Conservation (phyloP, 208 protist genomes). For the Trypanosoma grayi region DNA sequence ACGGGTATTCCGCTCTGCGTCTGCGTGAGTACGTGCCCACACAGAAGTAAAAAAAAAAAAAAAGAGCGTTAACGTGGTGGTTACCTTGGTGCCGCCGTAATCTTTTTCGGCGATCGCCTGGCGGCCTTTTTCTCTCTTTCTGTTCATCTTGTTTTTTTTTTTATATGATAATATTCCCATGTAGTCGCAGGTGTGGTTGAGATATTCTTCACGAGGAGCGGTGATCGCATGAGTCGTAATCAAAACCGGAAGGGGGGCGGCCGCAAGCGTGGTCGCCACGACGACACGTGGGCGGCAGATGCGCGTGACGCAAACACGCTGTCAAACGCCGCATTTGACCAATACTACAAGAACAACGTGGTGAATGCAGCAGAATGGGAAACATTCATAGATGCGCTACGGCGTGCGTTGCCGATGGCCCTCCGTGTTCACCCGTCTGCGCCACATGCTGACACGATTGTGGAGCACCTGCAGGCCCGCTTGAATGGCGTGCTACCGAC, state of each 20-base stretch:
- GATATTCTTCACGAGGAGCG: background rate
- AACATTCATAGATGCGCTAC: constrained; percentile 56
- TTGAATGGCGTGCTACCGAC: constrained; percentile 48
- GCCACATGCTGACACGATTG: constrained; percentile 32
- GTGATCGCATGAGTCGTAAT: constrained; percentile 55
- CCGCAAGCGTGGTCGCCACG: constrained; percentile 14
- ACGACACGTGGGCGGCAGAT: constrained; percentile 66
- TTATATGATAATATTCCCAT: constrained; percentile 13
- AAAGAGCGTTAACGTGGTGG: background rate
- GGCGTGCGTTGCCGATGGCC: constrained; percentile 68
- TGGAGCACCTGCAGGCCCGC: constrained; percentile 36
- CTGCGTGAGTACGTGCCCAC: too few species aligned
- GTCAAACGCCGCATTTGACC: constrained; percentile 61
- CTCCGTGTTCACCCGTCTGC: constrained; percentile 53
- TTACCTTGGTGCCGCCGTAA: background rate
- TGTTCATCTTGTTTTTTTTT: constrained; percentile 1
- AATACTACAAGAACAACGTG: constrained; percentile 66
- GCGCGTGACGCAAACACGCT: constrained; percentile 50
- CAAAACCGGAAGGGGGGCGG: constrained; percentile 69
- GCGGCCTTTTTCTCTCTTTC: too few species aligned
- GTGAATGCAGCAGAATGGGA: constrained; percentile 60
- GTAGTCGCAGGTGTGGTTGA: background rate
- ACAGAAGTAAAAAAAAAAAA: constrained; percentile 5
- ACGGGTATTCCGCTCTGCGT: too few species aligned
- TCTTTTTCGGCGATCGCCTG: too few species aligned